These are phyloP conservation scores for Ceratocystis eucalypticola DNA, from an alignment of 2,329 filamentous ascomycete species.

Conservation along the genomic window DNA sequence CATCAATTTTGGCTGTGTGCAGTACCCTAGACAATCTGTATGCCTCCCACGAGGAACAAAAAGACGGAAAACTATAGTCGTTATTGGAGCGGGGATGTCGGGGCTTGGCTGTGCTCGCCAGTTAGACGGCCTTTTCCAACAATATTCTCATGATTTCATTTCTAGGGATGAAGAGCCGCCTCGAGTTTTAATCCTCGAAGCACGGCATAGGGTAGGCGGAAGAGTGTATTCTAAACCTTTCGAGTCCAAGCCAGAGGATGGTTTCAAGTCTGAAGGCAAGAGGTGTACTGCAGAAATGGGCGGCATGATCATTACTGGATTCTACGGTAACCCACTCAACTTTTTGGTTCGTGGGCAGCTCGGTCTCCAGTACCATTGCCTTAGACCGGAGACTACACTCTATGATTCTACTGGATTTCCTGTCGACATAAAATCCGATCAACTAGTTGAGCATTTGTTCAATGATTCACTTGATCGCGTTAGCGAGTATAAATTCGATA, in stretches of 20 bases:
- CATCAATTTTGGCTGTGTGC: constrained; percentile 87
- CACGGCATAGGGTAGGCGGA: constrained; percentile 73
- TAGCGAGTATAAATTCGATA: constrained; percentile 76
- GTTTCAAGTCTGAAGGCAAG: constrained; percentile 36
- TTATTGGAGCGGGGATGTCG: constrained; percentile 89
- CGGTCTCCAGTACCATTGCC: constrained; percentile 68
- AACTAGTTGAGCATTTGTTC: constrained; percentile 78
- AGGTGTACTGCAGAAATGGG: constrained; percentile 87
- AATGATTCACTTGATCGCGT: constrained; percentile 90
- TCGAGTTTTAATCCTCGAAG: constrained; percentile 70
- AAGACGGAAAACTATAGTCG: constrained; percentile 59
- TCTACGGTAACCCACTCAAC: constrained; percentile 91
- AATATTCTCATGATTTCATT: constrained; percentile 57
- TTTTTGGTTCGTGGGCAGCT: constrained; percentile 83
- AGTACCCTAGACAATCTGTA: constrained; percentile 28
- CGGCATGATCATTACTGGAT: constrained; percentile 95
- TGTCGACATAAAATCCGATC: constrained; percentile 66
- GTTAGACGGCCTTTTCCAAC: constrained; percentile 69
- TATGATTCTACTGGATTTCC: constrained; percentile 72
- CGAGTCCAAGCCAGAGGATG: constrained; percentile 42
- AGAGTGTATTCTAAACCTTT: constrained; percentile 75
- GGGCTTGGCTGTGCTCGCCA: constrained; percentile 87
- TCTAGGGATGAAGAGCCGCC: constrained; percentile 55
- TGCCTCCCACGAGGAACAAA: constrained; percentile 37
- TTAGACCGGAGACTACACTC: constrained; percentile 70